Conservation (phyloP, 2,329 filamentous ascomycete species). For the Ceratocystis eucalypticola region DNA sequence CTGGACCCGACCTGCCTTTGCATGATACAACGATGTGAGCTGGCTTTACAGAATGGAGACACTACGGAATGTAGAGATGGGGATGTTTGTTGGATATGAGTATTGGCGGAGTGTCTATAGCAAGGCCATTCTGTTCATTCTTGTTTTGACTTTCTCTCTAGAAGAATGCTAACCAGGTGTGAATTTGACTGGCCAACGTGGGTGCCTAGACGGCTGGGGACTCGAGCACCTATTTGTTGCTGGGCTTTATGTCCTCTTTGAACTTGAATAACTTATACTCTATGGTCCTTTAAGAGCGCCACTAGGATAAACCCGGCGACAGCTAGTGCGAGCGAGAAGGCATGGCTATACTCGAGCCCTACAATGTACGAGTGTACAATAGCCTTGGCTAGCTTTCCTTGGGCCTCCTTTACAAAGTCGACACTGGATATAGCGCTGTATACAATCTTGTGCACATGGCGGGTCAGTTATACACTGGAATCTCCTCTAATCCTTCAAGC, state of each 20-base stretch:
- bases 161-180: not conserved
- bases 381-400: slow-evolving; percentile 23
- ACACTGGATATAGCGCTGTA: slow-evolving; percentile 26
- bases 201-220: not conserved
- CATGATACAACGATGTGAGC: not conserved
- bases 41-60: not conserved
- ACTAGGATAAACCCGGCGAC: slow-evolving; percentile 23
- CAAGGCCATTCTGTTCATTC: not conserved
- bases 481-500: not conserved
- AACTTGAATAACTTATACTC: slow-evolving; percentile 17
- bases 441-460: slow-evolving; percentile 24
- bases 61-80: not conserved
- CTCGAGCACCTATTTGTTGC: not conserved
- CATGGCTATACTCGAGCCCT: slow-evolving; percentile 27
- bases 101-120: not conserved
- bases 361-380: slow-evolving; percentile 27
- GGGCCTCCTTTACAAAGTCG: slow-evolving; percentile 25
- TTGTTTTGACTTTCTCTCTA: not conserved
- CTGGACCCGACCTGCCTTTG: not conserved
- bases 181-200: not conserved
- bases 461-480: not conserved
- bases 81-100: too few relatives aligned
- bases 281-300: slow-evolving; percentile 24
- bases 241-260: not conserved
- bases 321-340: slow-evolving; percentile 25